Percentiles rank a stretch among this genome's conserved stretches.
Conservation (phyloP, 768 basidiomycete species). For the Tylopilus cervinicoccineus region DNA sequence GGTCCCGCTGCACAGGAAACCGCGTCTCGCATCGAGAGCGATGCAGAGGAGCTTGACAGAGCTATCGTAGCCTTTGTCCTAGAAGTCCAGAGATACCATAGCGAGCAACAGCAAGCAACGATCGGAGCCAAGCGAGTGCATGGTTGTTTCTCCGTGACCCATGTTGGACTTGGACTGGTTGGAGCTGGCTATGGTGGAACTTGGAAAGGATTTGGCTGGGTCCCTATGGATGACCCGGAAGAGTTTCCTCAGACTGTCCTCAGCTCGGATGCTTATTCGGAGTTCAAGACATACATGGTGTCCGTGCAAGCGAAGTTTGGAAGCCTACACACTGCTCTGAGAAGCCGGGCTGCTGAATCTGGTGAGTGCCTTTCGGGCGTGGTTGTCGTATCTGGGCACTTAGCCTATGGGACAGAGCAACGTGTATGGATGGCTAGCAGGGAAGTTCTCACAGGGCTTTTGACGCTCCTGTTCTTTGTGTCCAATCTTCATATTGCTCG, state of each 20-base stretch:
- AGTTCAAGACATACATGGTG: slow-evolving; percentile 45
- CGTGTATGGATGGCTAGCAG: slow-evolving; percentile 38
- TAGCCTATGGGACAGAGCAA: slow-evolving; percentile 19
- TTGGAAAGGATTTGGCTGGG: slow-evolving; percentile 88
- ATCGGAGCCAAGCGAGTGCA: slow-evolving; percentile 48
- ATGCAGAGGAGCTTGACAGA: slow-evolving; percentile 71
- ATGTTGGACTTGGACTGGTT: slow-evolving; percentile 73
- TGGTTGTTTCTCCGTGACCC: slow-evolving; percentile 56
- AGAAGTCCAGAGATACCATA: slow-evolving; percentile 62
- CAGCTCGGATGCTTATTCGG: slow-evolving; percentile 48
- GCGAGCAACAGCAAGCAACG: slow-evolving; percentile 21
- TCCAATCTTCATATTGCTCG: slow-evolving; percentile 75
- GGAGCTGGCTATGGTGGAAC: slow-evolving; percentile 72
- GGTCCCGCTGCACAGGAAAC: slow-evolving; percentile 60
- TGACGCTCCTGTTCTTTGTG: slow-evolving; percentile 53
- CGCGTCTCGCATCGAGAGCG: slow-evolving; percentile 65
- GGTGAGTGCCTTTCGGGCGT: slow-evolving; percentile 20
- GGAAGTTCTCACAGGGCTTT: slow-evolving; percentile 52
- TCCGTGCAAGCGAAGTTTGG: slow-evolving; percentile 50
- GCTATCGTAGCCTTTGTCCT: slow-evolving; percentile 64
- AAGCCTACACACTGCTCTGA: slow-evolving; percentile 25
- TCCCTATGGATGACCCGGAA: slow-evolving; percentile 48
- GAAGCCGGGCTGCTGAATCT: slow-evolving; percentile 16
- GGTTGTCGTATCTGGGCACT: not conserved
- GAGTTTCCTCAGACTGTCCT: slow-evolving; percentile 46